Evolutionary conservation across 805 yeast species (phyloP).

Genomic region (Saturnispora kantuleensis): DNA sequence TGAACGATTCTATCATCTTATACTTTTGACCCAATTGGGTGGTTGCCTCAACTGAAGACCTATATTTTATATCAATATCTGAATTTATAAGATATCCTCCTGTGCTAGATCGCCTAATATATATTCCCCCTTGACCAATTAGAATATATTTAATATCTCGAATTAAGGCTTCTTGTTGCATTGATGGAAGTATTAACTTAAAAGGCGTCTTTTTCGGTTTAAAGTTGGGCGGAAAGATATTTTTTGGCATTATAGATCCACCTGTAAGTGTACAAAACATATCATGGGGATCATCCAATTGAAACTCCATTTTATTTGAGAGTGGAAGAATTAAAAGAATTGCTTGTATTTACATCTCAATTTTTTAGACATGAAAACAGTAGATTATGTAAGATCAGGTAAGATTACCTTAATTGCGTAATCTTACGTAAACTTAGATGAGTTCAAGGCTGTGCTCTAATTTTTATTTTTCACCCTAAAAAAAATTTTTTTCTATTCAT

Average conservation of each 20-base stretch:
- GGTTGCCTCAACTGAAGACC: slow-evolving; percentile 55
- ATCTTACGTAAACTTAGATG: too few species aligned
- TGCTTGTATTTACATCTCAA: background rate
- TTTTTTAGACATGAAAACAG: too few species aligned
- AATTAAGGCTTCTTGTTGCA: slow-evolving; percentile 57
- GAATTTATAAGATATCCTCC: slow-evolving; percentile 62
- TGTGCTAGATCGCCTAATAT: slow-evolving; percentile 55
- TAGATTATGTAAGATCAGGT: too few species aligned
- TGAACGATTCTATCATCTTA: slow-evolving; percentile 47
- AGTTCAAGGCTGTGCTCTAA: background rate
- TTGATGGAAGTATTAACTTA: slow-evolving; percentile 24
- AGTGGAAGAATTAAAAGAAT: background rate
- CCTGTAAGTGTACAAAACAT: background rate
- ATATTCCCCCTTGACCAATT: slow-evolving; percentile 67
- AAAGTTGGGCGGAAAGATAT: background rate
- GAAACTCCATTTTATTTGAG: slow-evolving; percentile 2
- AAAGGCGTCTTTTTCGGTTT: slow-evolving; percentile 1
- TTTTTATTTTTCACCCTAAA: background rate
- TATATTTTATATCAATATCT: slow-evolving; percentile 62
- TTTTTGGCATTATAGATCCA: background rate
- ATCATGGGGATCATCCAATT: background rate
- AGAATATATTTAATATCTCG: slow-evolving; percentile 62
- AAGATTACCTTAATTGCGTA: too few species aligned
- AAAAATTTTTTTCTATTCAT: slow-evolving; percentile 3
- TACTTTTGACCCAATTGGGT: slow-evolving; percentile 55